Base-by-base conservation (phyloP, 176 grass and related monocot genomes). In the Zoysia japonica region DNA sequence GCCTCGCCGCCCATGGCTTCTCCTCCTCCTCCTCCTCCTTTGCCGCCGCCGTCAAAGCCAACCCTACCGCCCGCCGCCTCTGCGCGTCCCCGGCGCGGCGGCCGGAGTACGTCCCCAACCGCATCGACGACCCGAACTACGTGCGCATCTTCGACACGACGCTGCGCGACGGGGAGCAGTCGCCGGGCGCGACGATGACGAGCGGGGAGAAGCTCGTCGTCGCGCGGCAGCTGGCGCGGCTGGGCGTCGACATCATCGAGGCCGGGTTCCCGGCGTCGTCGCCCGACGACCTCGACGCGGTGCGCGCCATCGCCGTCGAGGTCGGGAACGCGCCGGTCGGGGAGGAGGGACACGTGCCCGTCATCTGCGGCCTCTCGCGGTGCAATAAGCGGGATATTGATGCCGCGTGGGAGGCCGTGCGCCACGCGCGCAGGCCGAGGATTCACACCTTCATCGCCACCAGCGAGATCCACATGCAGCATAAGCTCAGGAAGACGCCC, bases 141-240 rank as follows among this genome's bases (percentile, higher is more conserved):
- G 89, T 97, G 12, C 94, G 94, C 13, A 76, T 97, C 72, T 94
- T 97, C 84, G 91, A 97, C 89, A 97, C 94, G 57, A 97, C 94
- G 13, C 83, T 97, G 43, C 89, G 94, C 55, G 94, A 97, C 78
- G 94, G 91, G 16, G 94, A 97, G 87, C 94, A 97, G 17, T 94
- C 94, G 0, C 94, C 94, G 1, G 94, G 94, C 62, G 94, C 91
- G 47, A 92, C 91, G 51, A 97, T 94, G 94, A 94, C 94, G 46
- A 94, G 94, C 68, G 39, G 73, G 43, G 89, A 94, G 91, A 97
- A 97, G 80, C 81, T 97, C 44, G 80, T 94, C 39, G 72, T 97
- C 38, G 94, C 91, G 14, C 87, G 89, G 63, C 94, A 93, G 76
- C 91, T 97, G 11, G 77, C 94, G 2, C 89, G 84, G 69, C 87